These are phyloP conservation scores for Plasmodium malariae DNA, from an alignment of 169 alveolate genomes.

Conservation along the genomic window DNA sequence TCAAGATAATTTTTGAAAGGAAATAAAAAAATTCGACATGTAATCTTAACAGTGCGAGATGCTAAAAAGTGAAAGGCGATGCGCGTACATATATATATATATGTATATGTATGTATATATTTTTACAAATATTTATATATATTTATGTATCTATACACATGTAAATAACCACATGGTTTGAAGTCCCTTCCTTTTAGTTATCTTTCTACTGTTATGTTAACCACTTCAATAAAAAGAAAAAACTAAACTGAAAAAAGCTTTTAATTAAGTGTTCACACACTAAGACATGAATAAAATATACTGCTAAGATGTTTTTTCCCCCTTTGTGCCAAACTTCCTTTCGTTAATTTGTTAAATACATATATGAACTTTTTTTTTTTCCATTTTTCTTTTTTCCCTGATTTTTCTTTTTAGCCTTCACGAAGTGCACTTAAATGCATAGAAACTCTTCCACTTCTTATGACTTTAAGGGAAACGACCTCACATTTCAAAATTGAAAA, in stretches of 20 bases:
- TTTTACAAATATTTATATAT: neutral
- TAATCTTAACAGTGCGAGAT: neutral
- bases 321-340: too few species aligned
- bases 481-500: neutral
- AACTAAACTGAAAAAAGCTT: too few species aligned
- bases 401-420: neutral
- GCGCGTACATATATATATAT: neutral
- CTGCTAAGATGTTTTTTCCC: too few species aligned
- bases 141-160: neutral
- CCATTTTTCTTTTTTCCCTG: neutral
- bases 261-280: too few species aligned
- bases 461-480: neutral
- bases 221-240: neutral
- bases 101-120: neutral
- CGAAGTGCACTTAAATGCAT: constrained; percentile 61
- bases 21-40: neutral
- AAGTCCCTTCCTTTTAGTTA: neutral
- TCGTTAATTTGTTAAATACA: too few species aligned
- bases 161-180: neutral
- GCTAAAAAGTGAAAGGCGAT: neutral
- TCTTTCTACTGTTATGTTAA: neutral
- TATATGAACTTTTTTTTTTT: neutral
- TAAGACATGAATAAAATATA: too few species aligned
- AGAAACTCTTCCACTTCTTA: neutral
- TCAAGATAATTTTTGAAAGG: constrained; percentile 3